phyloP scores from a whole-genome alignment of 2,329 filamentous ascomycete species.

The Monosporascus cannonballus region DNA sequence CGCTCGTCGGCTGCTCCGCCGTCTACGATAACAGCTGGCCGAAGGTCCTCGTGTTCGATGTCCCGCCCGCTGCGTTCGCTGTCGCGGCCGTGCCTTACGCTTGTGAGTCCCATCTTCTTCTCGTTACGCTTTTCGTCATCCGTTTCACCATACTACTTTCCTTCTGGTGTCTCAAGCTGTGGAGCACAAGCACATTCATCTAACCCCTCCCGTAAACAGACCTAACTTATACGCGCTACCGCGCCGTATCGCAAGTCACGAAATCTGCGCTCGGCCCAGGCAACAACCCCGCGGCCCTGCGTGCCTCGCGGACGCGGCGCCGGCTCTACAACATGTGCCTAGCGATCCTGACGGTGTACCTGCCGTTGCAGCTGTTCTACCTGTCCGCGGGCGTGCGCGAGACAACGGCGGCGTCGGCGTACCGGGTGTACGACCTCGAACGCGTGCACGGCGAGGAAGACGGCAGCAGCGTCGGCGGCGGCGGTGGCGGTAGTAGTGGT shows the following conservation, averaged over 20 bases:
- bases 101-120: conserved; percentile 31
- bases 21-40: conserved; percentile 40
- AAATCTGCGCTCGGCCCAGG: conserved; percentile 29
- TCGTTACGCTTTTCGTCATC: not conserved
- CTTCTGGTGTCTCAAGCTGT: not conserved
- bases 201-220: conserved; percentile 13
- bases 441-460: not conserved
- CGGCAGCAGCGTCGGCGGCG: not conserved
- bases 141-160: not conserved
- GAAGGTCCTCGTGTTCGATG: conserved; percentile 40
- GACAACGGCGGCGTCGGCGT: conserved; percentile 15
- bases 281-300: conserved; percentile 33
- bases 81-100: conserved; percentile 40
- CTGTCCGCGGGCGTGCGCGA: conserved; percentile 34
- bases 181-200: not conserved
- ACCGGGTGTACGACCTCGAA: conserved; percentile 9
- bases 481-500: conserved; percentile 17
- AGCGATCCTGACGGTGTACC: conserved; percentile 44
- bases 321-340: conserved; percentile 52
- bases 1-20: conserved; percentile 44
- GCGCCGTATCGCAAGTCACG: conserved; percentile 36
- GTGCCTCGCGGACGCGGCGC: conserved; percentile 41
- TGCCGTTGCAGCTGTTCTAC: conserved; percentile 40
- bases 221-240: conserved; percentile 43
- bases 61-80: conserved; percentile 39